Percentiles rank a stretch among this genome's conserved stretches.
Evolutionary conservation across 257 asterid species (phyloP).

Genomic region (Eucommia ulmoides): DNA sequence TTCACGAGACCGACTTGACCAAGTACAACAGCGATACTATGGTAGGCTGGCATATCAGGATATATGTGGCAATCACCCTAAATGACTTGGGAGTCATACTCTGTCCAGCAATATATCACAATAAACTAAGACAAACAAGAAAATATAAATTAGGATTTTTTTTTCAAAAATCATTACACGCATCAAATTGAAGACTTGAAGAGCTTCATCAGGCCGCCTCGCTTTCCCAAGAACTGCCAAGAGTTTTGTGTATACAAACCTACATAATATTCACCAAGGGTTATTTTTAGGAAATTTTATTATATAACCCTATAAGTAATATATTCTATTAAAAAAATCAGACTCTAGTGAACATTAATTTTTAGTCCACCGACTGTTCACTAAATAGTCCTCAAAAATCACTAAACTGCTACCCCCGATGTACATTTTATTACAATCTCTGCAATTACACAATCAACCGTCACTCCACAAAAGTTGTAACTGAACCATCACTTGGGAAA

Average conservation of each 20-base stretch:
- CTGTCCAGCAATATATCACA: constrained; percentile 9
- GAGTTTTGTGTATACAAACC: constrained; percentile 87
- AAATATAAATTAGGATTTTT: not conserved
- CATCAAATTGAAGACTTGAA: constrained; percentile 67
- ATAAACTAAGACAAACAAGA: constrained; percentile 6
- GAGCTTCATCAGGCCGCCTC: constrained; percentile 66
- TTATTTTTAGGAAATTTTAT: too few relatives aligned
- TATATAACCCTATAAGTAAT: too few relatives aligned
- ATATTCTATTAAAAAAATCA: too few relatives aligned
- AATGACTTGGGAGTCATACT: constrained; percentile 7
- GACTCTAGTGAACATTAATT: not conserved
- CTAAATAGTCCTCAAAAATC: not conserved
- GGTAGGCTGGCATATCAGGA: constrained; percentile 97
- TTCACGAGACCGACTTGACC: constrained; percentile 88
- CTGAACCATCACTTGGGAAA: too few relatives aligned
- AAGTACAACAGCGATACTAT: constrained; percentile 63
- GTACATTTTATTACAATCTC: too few relatives aligned
- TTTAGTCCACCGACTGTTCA: not conserved
- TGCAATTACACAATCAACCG: too few relatives aligned
- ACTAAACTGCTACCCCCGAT: too few relatives aligned
- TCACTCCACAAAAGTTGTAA: too few relatives aligned
- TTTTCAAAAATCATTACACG: constrained; percentile 45
- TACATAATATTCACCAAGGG: too few relatives aligned
- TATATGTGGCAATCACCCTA: constrained; percentile 66
- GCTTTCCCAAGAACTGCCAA: constrained; percentile 74